Evolutionary conservation across 2,329 filamentous ascomycete species (phyloP).

Genomic region (Epicoccum nigrum): DNA sequence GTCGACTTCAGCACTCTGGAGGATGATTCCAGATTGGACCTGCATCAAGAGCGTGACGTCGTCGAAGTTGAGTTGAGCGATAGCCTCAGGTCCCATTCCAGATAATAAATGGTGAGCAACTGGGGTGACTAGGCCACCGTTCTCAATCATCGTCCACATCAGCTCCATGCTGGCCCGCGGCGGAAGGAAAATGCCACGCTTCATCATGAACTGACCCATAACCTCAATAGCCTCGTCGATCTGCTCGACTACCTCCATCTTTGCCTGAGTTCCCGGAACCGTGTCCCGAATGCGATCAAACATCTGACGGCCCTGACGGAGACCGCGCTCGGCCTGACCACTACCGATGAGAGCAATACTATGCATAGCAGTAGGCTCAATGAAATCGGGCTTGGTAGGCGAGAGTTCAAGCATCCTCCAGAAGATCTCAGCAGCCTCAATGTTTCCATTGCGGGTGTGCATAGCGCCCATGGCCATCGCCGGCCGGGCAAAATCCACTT

Average conservation of each 20-base stretch:
- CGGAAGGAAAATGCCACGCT: slow-evolving; percentile 58
- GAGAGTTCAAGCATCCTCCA: slow-evolving; percentile 75
- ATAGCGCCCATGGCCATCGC: slow-evolving; percentile 85
- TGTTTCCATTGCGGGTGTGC: slow-evolving; percentile 80
- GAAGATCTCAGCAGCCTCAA: slow-evolving; percentile 76
- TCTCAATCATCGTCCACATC: slow-evolving; percentile 69
- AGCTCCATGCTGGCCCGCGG: slow-evolving; percentile 64
- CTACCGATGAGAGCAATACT: slow-evolving; percentile 85
- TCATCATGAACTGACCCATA: slow-evolving; percentile 63
- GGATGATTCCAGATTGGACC: slow-evolving; percentile 61
- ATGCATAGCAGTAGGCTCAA: slow-evolving; percentile 91
- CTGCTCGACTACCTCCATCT: slow-evolving; percentile 71
- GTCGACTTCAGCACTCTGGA: slow-evolving; percentile 57
- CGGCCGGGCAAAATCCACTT: slow-evolving; percentile 55
- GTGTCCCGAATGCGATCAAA: slow-evolving; percentile 79
- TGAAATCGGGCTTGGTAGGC: slow-evolving; percentile 69
- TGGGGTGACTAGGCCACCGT: slow-evolving; percentile 65
- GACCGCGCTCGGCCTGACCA: slow-evolving; percentile 80
- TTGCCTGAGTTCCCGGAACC: slow-evolving; percentile 55
- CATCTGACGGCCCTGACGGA: slow-evolving; percentile 82
- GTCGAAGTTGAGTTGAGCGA: slow-evolving; percentile 60
- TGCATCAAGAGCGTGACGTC: slow-evolving; percentile 66
- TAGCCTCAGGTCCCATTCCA: slow-evolving; percentile 64
- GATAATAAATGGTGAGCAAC: slow-evolving; percentile 66
- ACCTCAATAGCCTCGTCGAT: slow-evolving; percentile 86